A percentile compares a stretch with the other conserved stretches of the same genome.
These are phyloP conservation scores for Dioszegia hungarica DNA, from an alignment of 768 basidiomycete genomes.

Conservation along the genomic window DNA sequence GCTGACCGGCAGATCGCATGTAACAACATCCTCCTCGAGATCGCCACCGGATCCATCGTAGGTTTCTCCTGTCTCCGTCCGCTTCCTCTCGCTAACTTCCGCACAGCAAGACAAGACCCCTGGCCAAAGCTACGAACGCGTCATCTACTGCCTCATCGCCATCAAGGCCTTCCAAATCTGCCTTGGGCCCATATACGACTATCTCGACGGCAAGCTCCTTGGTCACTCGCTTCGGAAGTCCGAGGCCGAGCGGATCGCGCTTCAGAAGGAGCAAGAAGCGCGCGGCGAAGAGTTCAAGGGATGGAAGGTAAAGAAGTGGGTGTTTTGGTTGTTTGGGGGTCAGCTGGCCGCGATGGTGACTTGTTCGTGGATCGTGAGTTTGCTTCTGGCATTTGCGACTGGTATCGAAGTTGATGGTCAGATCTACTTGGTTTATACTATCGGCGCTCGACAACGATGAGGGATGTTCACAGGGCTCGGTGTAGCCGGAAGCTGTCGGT, in stretches of 20 bases:
- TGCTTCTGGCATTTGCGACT: background rate
- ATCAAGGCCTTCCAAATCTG: conserved; percentile 32
- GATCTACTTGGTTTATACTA: conserved; percentile 7
- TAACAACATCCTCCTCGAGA: conserved; percentile 35
- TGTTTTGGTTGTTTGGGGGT: conserved; percentile 8
- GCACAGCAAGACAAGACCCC: conserved; percentile 33
- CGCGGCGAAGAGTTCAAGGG: conserved; percentile 14
- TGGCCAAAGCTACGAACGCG: conserved; percentile 29
- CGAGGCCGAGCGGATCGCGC: conserved; percentile 21
- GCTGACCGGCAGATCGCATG: conserved; percentile 15
- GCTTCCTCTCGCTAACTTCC: background rate
- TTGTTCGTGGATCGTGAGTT: conserved; percentile 37
- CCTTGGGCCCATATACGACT: conserved; percentile 33
- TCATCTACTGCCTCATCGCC: conserved; percentile 44
- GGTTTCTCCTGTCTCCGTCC: background rate
- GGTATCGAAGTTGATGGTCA: background rate
- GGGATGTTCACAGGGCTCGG: no score
- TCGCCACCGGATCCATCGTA: conserved; percentile 42
- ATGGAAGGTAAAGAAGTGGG: conserved; percentile 18
- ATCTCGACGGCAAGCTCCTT: conserved; percentile 33
- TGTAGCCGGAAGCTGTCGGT: no score
- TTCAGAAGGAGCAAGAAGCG: conserved; percentile 7
- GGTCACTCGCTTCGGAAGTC: conserved; percentile 30
- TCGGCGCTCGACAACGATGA: conserved; percentile 1
- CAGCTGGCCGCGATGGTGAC: conserved; percentile 20